phyloP scores from a whole-genome alignment of 2,329 filamentous ascomycete genomes.

The Botrytis byssoidea region DNA sequence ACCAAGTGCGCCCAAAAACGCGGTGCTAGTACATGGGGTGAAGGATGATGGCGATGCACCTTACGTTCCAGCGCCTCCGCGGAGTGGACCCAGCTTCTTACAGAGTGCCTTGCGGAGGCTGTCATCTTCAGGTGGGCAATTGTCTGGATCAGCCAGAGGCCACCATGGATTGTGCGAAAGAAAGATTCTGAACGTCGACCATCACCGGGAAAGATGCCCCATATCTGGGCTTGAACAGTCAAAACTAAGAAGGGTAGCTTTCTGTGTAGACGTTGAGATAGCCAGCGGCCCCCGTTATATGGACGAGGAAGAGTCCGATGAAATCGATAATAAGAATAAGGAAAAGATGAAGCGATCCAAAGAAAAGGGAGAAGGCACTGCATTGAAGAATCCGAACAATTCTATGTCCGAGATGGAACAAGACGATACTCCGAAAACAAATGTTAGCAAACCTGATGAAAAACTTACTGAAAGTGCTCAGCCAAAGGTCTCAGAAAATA shows the following conservation, averaged over 20 bases:
- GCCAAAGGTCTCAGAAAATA: conserved; percentile 37
- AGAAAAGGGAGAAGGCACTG: conserved; percentile 72
- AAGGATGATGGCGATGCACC: conserved; percentile 61
- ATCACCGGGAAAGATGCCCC: conserved; percentile 71
- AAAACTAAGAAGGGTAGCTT: conserved; percentile 84
- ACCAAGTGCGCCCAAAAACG: conserved; percentile 51
- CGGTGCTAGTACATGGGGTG: conserved; percentile 56
- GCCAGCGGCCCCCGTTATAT: conserved; percentile 79
- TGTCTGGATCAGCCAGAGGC: conserved; percentile 45
- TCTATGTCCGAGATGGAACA: conserved; percentile 58
- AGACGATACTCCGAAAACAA: conserved; percentile 45
- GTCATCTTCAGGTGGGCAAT: conserved; percentile 54
- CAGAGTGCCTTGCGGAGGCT: conserved; percentile 78
- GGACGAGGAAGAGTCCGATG: conserved; percentile 60
- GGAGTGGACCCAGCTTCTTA: conserved; percentile 69
- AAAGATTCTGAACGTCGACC: conserved; percentile 81
- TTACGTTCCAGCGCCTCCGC: conserved; percentile 74
- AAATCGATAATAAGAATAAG: conserved; percentile 48
- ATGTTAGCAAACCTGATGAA: conserved; percentile 39
- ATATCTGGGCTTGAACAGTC: conserved; percentile 76
- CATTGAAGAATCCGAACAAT: conserved; percentile 64
- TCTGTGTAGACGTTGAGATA: conserved; percentile 97
- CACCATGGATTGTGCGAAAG: conserved; percentile 75
- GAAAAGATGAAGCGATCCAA: conserved; percentile 64
- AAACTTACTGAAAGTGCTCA: conserved; percentile 43